Evolutionary conservation across 192 early-diverging fungal species (phyloP), one percentile per base, ranked within the genome.

Genomic region (Gigaspora rosea): DNA sequence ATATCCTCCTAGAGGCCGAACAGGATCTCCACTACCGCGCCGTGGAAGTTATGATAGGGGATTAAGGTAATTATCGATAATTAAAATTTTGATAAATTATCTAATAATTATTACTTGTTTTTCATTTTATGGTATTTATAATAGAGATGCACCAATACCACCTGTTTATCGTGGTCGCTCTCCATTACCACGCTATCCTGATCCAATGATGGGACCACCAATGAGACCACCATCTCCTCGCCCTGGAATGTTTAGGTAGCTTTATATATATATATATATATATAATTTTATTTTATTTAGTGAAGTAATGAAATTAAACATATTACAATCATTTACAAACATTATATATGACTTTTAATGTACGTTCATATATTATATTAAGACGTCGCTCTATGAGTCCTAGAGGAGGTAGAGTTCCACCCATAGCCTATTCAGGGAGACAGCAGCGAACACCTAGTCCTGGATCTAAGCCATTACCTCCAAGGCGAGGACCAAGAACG

Each of bases 371-470:
- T 36, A 35, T 16, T 16, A 49, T 35, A 12, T 18, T 27, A 59
- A 73, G 72, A 48, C 16, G 72, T 22, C 54, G 72, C 20, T 73
- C 72, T 41, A 13, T 73, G n/a, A 73, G 72, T 61, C 72, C 72
- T 16, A 73, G 72, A 35, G 9, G 41, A 3, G 22, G 35, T 4
- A 73, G 72, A 73, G 35, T 46, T 46, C 41, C 41, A 41, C 15
- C 35, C n/a, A 46, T 61, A 35, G 8, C 56, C 20, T 73, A 73
- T 62, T 47, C 72, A 22, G 57, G 41, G 41, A 41, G 57, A 73
- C 72, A 56, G 11, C 71, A 41, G 36, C 59, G 72, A 27, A 59
- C 72, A 62, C 72, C 71, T 41, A 73, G 71, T 47, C 71, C 71
- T 41, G 33, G 7, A 33, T 16, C 20, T 18, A 73, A 54, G 32